Evolutionary conservation across 129 eudicot genomes (phyloP), one percentile per base, ranked within the genome.

Genomic region (Ambrosia trifida): DNA sequence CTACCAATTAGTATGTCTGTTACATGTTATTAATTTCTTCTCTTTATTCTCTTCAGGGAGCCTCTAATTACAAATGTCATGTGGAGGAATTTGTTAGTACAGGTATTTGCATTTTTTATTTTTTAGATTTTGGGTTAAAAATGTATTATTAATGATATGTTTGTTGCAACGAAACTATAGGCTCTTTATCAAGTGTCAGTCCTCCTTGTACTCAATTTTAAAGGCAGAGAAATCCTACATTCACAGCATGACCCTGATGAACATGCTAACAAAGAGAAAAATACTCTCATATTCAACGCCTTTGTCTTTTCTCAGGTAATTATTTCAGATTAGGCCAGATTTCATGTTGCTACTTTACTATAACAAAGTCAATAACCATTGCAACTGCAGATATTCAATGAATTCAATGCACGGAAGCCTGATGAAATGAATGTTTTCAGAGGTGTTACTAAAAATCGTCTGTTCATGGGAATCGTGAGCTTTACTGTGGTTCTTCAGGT

Each of bases 41-140:
- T 2, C 10, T 2, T 51, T 50, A 64, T 7, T 70, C 30, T 72
- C 17, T 70, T 11, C 72, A 93, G 98, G 84, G 98, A 93, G 66
- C 98, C 98, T 75, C 95, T 93, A 11, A 80, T 93, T 31, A 93
- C 98, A 41, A 89, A 91, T 76, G 81, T 91, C 66, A 91, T 91
- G 98, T 91, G 98, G 98, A 88, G 98, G 80, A 91, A 91, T 70
- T 72, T 93, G 68, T 36, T 93, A 44, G 69, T 93, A 43, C 98
- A 93, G 92, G 98, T 92, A 67, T 18, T 18, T 11, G 13, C 11
- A 8, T 4, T 59, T 32, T 62, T 16, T 36, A 35, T 49, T 17
- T 35, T 11, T 44, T 53, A 28, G 35, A 43, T 50, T 66, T 12
- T 13, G 7, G 24, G 4, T 49, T 53, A 60, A 66, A n/a, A 13